These are phyloP conservation scores for Colletotrichum australisinense DNA, from an alignment of 2,329 filamentous ascomycete species.

Conservation along the genomic window DNA sequence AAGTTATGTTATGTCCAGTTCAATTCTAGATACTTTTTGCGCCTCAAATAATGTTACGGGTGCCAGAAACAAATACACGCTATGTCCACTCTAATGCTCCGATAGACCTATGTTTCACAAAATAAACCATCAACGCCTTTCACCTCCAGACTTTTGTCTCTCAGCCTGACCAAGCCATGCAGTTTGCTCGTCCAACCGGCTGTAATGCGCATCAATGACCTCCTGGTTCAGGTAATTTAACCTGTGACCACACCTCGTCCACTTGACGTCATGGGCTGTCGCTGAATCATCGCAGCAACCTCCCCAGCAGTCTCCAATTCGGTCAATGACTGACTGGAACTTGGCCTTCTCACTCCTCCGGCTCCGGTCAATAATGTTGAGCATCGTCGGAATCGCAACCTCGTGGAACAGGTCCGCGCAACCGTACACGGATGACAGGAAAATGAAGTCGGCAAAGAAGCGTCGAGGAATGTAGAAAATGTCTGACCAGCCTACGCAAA, in stretches of 20 bases:
- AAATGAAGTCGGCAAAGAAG: conserved; percentile 46
- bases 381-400: conserved; percentile 45
- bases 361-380: conserved; percentile 44
- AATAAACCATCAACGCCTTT: background rate
- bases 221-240: conserved; percentile 36
- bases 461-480: conserved; percentile 47
- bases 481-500: conserved; percentile 46
- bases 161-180: conserved; percentile 22
- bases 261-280: conserved; percentile 33
- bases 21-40: background rate
- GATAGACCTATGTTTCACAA: background rate
- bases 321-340: conserved; percentile 32
- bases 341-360: conserved; percentile 25
- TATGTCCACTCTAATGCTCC: conserved; percentile 6
- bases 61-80: background rate
- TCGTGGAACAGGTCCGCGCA: conserved; percentile 43
- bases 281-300: conserved; percentile 36
- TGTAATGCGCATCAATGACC: conserved; percentile 33
- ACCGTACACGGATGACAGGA: conserved; percentile 40
- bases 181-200: conserved; percentile 26
- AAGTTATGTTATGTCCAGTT: background rate
- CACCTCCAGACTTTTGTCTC: background rate
- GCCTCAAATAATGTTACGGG: background rate
- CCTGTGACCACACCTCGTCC: conserved; percentile 34
- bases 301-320: conserved; percentile 37